phyloP scores from a whole-genome alignment of 495 filamentous ascomycete species.

The Tuber microsphaerosporum region DNA sequence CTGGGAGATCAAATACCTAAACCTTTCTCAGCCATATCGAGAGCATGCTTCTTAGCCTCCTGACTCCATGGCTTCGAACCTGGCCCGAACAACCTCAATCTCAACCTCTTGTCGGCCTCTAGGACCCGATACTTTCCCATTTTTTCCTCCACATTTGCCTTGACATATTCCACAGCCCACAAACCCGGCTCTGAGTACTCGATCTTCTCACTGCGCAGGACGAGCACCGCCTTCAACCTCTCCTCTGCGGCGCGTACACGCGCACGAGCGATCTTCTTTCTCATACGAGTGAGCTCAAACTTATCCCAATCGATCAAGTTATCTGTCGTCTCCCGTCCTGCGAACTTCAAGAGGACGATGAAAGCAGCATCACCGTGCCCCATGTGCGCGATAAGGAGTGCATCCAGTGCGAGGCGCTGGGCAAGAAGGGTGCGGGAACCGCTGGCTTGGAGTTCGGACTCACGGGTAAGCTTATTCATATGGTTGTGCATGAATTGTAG shows the following conservation, averaged over 20 bases:
- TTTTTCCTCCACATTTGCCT: background rate
- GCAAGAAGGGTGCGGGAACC: background rate
- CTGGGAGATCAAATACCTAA: background rate
- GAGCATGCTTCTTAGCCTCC: background rate
- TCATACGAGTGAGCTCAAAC: background rate
- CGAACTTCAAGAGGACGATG: background rate
- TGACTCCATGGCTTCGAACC: background rate
- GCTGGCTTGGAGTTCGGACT: background rate
- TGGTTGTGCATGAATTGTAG: background rate
- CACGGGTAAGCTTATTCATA: background rate
- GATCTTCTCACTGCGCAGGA: background rate
- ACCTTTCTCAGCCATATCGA: background rate
- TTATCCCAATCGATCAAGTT: background rate
- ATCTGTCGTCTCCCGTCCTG: background rate
- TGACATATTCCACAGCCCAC: background rate
- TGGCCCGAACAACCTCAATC: background rate
- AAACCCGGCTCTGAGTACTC: background rate
- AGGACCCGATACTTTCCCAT: background rate
- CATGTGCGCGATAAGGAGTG: background rate
- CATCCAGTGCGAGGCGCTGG: background rate
- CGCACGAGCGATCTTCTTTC: background rate
- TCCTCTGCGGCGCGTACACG: background rate
- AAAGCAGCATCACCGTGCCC: background rate
- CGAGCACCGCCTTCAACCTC: background rate
- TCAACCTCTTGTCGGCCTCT: background rate